phyloP scores from a whole-genome alignment of 129 eudicot genomes.

The Kitagawia praeruptora region DNA sequence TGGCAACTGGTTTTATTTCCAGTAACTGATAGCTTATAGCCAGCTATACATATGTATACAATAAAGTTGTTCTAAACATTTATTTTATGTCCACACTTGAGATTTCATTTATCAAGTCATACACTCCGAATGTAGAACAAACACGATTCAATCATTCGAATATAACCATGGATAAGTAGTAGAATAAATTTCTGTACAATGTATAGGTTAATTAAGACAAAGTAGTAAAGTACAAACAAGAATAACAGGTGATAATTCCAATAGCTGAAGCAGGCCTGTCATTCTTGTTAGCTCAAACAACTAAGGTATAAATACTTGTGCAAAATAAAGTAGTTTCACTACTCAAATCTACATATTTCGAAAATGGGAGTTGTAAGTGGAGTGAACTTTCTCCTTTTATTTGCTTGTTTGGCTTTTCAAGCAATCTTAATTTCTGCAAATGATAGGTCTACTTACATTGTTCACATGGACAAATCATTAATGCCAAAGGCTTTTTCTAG shows the following conservation, averaged over 20 bases:
- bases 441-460: conserved; percentile 22
- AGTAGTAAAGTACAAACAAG: not conserved
- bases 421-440: not conserved
- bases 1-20: no score
- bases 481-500: conserved; percentile 27
- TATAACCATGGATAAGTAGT: not conserved
- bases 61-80: no score
- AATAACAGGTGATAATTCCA: not conserved
- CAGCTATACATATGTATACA: no score
- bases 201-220: not conserved
- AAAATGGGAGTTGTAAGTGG: not conserved
- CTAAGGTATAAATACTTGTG: conserved; percentile 14
- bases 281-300: not conserved
- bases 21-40: no score
- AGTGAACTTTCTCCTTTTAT: not conserved
- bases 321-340: conserved; percentile 4
- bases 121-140: no score
- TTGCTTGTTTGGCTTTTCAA: conserved; percentile 6
- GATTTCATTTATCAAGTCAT: not conserved
- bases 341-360: not conserved
- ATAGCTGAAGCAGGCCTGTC: not conserved
- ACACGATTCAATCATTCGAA: not conserved
- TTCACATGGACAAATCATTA: conserved; percentile 30
- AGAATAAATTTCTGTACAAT: not conserved
- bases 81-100: not conserved